These are phyloP conservation scores for Pyrenula massariospora DNA, from an alignment of 495 filamentous ascomycete species.

Conservation along the genomic window DNA sequence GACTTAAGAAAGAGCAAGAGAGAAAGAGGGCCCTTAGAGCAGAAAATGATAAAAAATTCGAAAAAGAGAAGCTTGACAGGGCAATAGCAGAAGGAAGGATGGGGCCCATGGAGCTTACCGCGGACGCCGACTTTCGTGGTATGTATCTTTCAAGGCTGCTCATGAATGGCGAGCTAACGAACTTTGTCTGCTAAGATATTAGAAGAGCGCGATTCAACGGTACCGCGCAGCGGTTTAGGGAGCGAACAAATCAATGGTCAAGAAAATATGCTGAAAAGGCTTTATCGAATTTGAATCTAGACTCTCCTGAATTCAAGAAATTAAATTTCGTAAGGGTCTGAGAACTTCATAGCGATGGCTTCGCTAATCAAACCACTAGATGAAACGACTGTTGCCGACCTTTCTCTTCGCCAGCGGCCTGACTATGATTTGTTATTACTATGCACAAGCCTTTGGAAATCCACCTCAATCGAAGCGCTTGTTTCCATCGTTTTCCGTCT, in stretches of 20 bases:
- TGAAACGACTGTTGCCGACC: conserved; percentile 54
- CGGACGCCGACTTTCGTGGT: conserved; percentile 8
- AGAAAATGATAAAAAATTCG: conserved; percentile 27
- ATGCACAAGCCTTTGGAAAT: conserved; percentile 51
- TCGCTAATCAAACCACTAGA: neutral
- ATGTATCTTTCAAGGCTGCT: neutral
- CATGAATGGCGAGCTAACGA: too few relatives aligned
- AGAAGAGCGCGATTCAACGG: neutral
- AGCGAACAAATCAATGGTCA: neutral
- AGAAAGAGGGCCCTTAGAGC: conserved; percentile 31
- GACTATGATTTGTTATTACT: conserved; percentile 24
- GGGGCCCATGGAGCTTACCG: conserved; percentile 36
- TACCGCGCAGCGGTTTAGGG: neutral
- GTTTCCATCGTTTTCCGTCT: conserved; percentile 63
- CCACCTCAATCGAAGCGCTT: conserved; percentile 45
- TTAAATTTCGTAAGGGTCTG: neutral
- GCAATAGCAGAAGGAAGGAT: conserved; percentile 28
- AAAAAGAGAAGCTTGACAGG: conserved; percentile 26
- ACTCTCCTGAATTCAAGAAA: neutral
- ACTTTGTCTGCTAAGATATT: too few relatives aligned
- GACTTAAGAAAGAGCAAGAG: conserved; percentile 36
- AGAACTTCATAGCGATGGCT: neutral
- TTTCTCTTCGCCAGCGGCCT: conserved; percentile 35
- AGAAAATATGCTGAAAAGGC: neutral
- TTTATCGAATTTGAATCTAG: neutral